Conservation (phyloP, 768 basidiomycete genomes). For the Boletus patriciae region DNA sequence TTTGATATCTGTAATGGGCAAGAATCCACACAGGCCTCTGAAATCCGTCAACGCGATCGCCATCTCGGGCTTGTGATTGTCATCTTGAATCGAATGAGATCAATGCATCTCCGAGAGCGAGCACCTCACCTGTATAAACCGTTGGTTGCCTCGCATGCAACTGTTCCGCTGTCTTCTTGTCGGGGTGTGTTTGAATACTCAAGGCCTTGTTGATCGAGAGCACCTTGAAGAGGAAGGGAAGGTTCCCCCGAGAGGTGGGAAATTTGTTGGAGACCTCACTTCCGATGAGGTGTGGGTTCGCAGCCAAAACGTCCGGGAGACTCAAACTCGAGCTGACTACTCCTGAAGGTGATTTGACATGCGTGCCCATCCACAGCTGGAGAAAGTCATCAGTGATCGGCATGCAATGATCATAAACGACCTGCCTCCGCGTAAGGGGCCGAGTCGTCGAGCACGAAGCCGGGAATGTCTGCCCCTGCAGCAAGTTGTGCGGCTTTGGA, state of each 20-base stretch:
- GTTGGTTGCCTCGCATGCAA: conserved; percentile 69
- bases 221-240: conserved; percentile 93
- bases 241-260: conserved; percentile 57
- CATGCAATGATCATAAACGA: conserved; percentile 1
- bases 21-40: conserved; percentile 89
- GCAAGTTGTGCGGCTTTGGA: conserved; percentile 92
- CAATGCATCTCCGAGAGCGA: neutral
- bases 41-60: conserved; percentile 94
- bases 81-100: conserved; percentile 51
- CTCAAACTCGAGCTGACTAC: conserved; percentile 46
- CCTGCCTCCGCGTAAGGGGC: conserved; percentile 92
- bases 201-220: conserved; percentile 87
- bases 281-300: conserved; percentile 71
- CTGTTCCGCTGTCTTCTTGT: conserved; percentile 75
- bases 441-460: conserved; percentile 65
- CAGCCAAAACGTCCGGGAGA: conserved; percentile 61
- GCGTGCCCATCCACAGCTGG: conserved; percentile 99
- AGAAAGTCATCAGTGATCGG: conserved; percentile 3
- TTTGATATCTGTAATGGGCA: conserved; percentile 74
- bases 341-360: conserved; percentile 68
- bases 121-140: conserved; percentile 81
- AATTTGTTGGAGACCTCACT: conserved; percentile 53
- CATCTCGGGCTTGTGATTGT: conserved; percentile 99
- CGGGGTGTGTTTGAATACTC: conserved; percentile 90
- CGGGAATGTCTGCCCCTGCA: conserved; percentile 54